Base-by-base conservation (phyloP, 176 grass and related monocot species). In the Phragmites australis region DNA sequence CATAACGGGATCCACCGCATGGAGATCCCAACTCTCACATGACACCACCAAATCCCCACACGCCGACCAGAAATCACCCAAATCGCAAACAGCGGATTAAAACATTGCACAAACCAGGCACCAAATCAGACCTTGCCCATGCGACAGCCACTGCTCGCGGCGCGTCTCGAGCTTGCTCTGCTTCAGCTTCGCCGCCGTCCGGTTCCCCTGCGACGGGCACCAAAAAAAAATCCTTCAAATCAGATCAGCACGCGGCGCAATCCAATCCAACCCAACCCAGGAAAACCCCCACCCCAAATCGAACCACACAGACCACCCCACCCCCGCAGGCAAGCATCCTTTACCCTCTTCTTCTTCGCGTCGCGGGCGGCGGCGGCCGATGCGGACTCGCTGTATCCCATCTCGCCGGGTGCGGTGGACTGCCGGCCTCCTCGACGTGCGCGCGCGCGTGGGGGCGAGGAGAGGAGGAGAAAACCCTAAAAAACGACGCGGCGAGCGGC, bases 101-200 rank as follows among this genome's bases (percentile, higher is more conserved):
- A 49, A 76, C 1, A 69, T n/a, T 29, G 19, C 5, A 37, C 29
- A 67, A 45, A 49, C 9, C 25, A 75, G 71, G 40, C 67, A 61
- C 31, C 54, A 21, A 47, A 82, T 72, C 88, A 68, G 44, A 99
- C 97, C 97, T 96, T 99, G 97, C 32, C 89, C 97, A 85, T 94
- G 92, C 31, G 93, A 93, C 25, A 99, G 93, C 90, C 93, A 99
- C 90, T 99, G 97, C 88, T 88, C 97, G 25, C 97, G 93, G 58
- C 97, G 84, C 50, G 93, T 93, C 67, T 99, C 97, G 51, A 93
- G 87, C 84, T 99, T 99, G 88, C 84, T 91, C 89, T 96, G 93
- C 87, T 96, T 99, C 82, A 96, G 84, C 86, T 93, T 99, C 37
- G 97, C 97, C 54, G 93, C 89, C 27, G 93, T 86, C 62, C 97